Evolutionary conservation across 164 flowering plant genomes (phyloP), one percentile per base, ranked within the genome.

Genomic region (Platanus orientalis): DNA sequence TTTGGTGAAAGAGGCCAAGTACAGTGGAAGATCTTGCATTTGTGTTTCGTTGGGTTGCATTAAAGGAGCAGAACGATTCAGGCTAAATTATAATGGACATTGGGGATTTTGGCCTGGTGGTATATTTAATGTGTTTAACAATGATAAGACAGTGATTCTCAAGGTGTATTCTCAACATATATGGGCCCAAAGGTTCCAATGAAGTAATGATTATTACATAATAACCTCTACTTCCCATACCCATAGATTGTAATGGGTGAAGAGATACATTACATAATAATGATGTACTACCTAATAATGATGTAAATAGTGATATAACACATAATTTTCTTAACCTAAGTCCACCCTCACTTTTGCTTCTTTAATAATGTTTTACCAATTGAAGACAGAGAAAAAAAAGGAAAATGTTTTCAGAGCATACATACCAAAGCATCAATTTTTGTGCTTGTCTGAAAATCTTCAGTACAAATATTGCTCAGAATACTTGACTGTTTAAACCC

Each of bases 371-470:
- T n/a, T n/a, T n/a, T n/a, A n/a, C n/a, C n/a, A n/a, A n/a, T n/a
- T n/a, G n/a, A n/a, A n/a, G n/a, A n/a, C n/a, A n/a, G n/a, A n/a
- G 47, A 50, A 51, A 61, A 17, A 47, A 58, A 40, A 44, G 34
- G 53, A 57, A 49, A 63, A 34, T 36, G 29, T 36, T 47, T 17
- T 9, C 32, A 63, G 17, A 19, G 30, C 4, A 23, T 44, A 19
- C 83, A 47, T 88, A 94, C 99, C 96, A 94, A 74, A 61, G 99
- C 99, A 66, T 94, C 99, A 28, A 94, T 91, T 78, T 94, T 94
- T 58, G 99, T 91, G 77, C 97, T 94, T 50, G 97, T 86, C 78
- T 91, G 90, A 63, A 94, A 94, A 62, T 88, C 81, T n/a, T 84
- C 80, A 60, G 91, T 88, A 55, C 58, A 69, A 47, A 94, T 80